phyloP scores from a whole-genome alignment of 495 filamentous ascomycete genomes.

The Peziza echinospora region DNA sequence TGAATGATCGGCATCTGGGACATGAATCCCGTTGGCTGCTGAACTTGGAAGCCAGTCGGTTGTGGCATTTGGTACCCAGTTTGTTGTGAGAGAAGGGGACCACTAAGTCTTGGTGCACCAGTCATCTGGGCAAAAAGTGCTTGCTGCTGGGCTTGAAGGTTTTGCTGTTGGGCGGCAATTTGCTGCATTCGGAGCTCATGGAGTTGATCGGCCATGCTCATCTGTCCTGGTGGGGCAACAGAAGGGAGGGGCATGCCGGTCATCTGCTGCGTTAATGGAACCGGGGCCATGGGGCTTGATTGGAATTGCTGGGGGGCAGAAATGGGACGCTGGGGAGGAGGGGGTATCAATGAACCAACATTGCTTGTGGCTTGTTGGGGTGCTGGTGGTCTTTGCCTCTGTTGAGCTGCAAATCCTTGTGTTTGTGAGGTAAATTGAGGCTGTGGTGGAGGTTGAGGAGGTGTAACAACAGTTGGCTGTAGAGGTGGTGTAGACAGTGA shows the following conservation, averaged over 20 bases:
- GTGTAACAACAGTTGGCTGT: constrained; percentile 45
- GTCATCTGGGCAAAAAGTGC: constrained; percentile 11
- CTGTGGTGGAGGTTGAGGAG: constrained; percentile 28
- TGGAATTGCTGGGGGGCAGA: constrained; percentile 77
- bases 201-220: constrained; percentile 29
- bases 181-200: constrained; percentile 42
- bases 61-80: not conserved
- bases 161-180: constrained; percentile 28
- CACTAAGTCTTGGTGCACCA: too few relatives aligned
- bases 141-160: constrained; percentile 17
- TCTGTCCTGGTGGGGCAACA: constrained; percentile 47
- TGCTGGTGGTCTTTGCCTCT: constrained; percentile 34
- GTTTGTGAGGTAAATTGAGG: constrained; percentile 30
- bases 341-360: constrained; percentile 48
- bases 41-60: not conserved
- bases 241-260: constrained; percentile 42
- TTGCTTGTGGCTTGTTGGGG: constrained; percentile 38
- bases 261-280: constrained; percentile 62
- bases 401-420: constrained; percentile 19
- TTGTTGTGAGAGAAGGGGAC: not conserved
- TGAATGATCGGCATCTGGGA: not conserved
- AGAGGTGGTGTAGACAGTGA: constrained; percentile 55
- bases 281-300: constrained; percentile 43
- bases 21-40: not conserved
- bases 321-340: constrained; percentile 61